These are phyloP conservation scores for Alternaria sp. DNA, from an alignment of 2,329 filamentous ascomycete genomes.

Conservation along the genomic window DNA sequence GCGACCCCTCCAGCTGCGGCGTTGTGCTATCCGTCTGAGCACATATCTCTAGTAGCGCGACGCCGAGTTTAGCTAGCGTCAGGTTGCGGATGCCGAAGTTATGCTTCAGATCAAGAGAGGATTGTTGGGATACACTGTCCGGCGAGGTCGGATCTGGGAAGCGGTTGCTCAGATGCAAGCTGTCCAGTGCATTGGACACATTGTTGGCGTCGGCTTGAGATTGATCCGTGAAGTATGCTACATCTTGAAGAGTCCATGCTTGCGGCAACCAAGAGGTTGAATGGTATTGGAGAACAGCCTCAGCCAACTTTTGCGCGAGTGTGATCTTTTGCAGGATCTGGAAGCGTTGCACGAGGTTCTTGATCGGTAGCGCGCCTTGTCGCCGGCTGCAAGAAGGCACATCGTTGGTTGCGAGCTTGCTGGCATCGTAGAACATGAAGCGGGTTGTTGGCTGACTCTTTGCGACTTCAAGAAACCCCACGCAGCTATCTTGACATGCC, in stretches of 20 bases:
- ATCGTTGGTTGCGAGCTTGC: neutral
- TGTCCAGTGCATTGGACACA: neutral
- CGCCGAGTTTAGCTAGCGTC: neutral
- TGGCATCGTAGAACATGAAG: constrained; percentile 16
- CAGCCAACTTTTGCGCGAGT: constrained; percentile 13
- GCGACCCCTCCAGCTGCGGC: neutral
- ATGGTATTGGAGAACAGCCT: constrained; percentile 17
- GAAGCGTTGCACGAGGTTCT: neutral
- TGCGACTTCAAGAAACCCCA: constrained; percentile 16
- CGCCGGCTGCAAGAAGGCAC: neutral
- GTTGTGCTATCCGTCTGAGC: neutral
- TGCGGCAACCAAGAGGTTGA: constrained; percentile 18
- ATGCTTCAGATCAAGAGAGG: neutral
- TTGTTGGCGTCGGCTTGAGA: neutral
- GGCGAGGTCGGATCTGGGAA: neutral
- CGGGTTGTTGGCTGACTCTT: neutral
- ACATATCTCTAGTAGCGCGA: neutral
- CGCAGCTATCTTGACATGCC: constrained; percentile 4
- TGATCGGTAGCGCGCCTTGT: neutral
- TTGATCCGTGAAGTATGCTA: constrained; percentile 14
- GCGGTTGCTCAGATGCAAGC: neutral
- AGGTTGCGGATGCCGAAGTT: neutral
- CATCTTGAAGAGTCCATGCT: constrained; percentile 17
- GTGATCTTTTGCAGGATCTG: constrained; percentile 2
- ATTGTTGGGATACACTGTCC: neutral